Evolutionary conservation across 2,329 filamentous ascomycete genomes (phyloP).

Genomic region (Aspergillus bombycis): DNA sequence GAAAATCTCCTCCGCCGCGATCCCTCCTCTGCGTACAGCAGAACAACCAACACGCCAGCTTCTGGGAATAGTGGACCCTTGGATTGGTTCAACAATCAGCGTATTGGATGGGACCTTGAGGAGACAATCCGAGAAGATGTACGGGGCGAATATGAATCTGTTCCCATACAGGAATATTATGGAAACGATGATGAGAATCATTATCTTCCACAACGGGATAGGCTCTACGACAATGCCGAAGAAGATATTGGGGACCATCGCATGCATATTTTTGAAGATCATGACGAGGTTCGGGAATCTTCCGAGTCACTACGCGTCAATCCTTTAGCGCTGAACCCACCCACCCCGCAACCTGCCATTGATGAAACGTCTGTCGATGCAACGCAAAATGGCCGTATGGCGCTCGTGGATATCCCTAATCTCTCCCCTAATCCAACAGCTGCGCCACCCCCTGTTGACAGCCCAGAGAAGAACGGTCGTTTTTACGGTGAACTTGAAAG

Average conservation of each 20-base stretch:
- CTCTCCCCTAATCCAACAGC: conserved; percentile 32
- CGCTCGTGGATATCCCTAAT: conserved; percentile 39
- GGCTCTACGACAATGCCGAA: conserved; percentile 30
- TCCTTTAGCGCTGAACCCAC: conserved; percentile 51
- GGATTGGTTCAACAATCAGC: conserved; percentile 39
- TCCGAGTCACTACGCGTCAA: conserved; percentile 35
- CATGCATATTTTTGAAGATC: conserved; percentile 37
- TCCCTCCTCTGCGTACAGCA: conserved; percentile 39
- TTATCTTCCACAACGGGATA: conserved; percentile 20
- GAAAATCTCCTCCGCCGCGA: conserved; percentile 32
- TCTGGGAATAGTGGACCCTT: conserved; percentile 32
- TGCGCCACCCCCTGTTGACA: conserved; percentile 31
- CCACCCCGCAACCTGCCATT: conserved; percentile 42
- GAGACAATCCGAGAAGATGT: conserved; percentile 38
- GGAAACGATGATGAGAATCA: conserved; percentile 35
- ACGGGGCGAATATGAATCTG: conserved; percentile 42
- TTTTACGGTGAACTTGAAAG: conserved; percentile 44
- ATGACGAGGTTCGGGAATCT: conserved; percentile 25
- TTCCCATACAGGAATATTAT: conserved; percentile 39
- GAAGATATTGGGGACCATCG: conserved; percentile 41
- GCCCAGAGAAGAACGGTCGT: conserved; percentile 36
- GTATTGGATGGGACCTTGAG: conserved; percentile 30
- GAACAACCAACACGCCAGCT: conserved; percentile 27
- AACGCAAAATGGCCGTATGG: conserved; percentile 34
- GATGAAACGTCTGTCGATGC: conserved; percentile 27